Evolutionary conservation across 2,329 filamentous ascomycete species (phyloP), one percentile per base, ranked within the genome.

Genomic region (Geosmithia flava): DNA sequence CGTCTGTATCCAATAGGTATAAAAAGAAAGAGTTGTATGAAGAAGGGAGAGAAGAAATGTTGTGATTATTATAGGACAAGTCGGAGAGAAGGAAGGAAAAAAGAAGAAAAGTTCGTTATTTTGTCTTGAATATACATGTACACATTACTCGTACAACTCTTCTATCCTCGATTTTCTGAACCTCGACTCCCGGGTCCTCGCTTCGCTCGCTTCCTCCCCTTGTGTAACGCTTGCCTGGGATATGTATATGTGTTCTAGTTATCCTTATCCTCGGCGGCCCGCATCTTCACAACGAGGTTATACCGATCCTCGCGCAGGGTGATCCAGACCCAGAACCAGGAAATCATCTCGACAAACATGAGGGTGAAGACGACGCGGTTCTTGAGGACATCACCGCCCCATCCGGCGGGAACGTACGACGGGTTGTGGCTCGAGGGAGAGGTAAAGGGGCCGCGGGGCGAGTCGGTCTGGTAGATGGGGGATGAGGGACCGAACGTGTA

Each of bases 361-460:
- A 88, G 93, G 0, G 85, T 81, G 61, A 96, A 94, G 41, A 95
- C 79, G 41, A 95, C 70, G 46, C 87, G 78, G 61, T 94, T 95
- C 69, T 90, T 88, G 56, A 95, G 65, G 20, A 78, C 76, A 52
- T 89, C 83, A 46, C 79, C 71, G 53, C 67, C 80, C 74, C 64
- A 75, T 59, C 62, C 58, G 45, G 62, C 59, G 33, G 67, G 62
- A 47, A 60, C 51, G 53, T 69, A 68, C 27, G 58, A 50, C 15
- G 64, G 60, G 49, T 64, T 67, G 47, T 59, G 53, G 13, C 55
- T 57, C 1, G 62, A 57, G 4, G 59, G 54, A 0, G 66, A 65
- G 54, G 66, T 63, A n/a, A 62, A 52, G 48, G 67, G 54, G 56
- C 52, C 50, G 44, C 51, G 53, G 15, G 44, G 55, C 41, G 59